A percentile compares a stretch with the other conserved stretches of the same genome.
Conservation (phyloP, 306 rosid species). For the Inga laurina region DNA sequence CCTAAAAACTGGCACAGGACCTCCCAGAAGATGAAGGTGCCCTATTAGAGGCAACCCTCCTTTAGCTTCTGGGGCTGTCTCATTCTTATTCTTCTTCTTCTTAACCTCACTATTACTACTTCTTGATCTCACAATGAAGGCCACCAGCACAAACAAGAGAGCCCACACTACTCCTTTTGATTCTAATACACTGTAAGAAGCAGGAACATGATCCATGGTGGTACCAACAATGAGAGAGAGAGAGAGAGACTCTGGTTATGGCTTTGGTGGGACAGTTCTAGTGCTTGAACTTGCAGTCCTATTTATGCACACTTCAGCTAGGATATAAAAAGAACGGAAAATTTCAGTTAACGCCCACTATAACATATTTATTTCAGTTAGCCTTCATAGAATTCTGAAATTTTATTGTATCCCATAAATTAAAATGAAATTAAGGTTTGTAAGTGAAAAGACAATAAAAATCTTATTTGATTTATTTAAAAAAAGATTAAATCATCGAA, state of each 20-base stretch:
- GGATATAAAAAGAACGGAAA: neutral
- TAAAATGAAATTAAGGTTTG: too few species aligned
- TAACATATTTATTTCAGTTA: too few species aligned
- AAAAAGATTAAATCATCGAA: too few species aligned
- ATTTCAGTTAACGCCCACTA: too few species aligned
- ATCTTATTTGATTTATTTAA: too few species aligned
- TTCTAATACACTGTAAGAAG: neutral
- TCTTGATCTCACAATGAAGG: conserved; percentile 6
- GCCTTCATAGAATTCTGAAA: too few species aligned
- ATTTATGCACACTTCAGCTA: neutral
- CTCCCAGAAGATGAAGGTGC: conserved; percentile 43
- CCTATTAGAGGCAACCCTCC: conserved; percentile 54
- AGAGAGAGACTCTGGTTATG: neutral
- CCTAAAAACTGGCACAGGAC: conserved; percentile 29
- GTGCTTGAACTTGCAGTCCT: neutral
- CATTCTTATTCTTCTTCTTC: neutral
- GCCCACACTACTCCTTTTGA: conserved; percentile 13
- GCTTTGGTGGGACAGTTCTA: neutral
- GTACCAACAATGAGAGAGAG: neutral
- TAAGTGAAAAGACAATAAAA: too few species aligned
- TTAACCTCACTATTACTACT: neutral
- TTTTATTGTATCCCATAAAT: too few species aligned
- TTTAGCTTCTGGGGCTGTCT: conserved; percentile 33
- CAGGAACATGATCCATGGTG: conserved; percentile 31
- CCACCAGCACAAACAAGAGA: conserved; percentile 8